A percentile compares a stretch with the other conserved stretches of the same genome.
Conservation (phyloP, 2,329 filamentous ascomycete species). For the Hypoxylon sp. region DNA sequence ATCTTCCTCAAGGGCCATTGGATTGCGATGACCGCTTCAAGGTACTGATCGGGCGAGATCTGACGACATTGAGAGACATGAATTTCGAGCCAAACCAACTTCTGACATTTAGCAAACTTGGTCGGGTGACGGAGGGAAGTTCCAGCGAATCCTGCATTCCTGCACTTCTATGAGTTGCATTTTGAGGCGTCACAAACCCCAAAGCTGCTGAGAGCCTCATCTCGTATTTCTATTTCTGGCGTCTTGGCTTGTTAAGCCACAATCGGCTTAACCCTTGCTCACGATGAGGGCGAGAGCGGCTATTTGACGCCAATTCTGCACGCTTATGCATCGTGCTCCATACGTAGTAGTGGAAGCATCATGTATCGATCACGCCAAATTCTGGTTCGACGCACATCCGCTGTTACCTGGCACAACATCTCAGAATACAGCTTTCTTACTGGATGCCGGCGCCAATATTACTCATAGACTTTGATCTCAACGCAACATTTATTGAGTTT, state of each 20-base stretch:
- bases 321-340: slow-evolving; percentile 35
- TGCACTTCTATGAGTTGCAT: slow-evolving; percentile 32
- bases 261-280: slow-evolving; percentile 35
- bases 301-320: slow-evolving; percentile 44
- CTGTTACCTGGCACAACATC: slow-evolving; percentile 24
- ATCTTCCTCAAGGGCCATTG: slow-evolving; percentile 18
- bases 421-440: slow-evolving; percentile 18
- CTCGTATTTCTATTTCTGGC: slow-evolving; percentile 43
- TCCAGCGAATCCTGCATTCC: slow-evolving; percentile 33
- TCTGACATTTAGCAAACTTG: slow-evolving; percentile 6
- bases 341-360: slow-evolving; percentile 24
- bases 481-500: slow-evolving; percentile 22
- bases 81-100: slow-evolving; percentile 12
- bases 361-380: slow-evolving; percentile 32
- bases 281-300: slow-evolving; percentile 26
- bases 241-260: slow-evolving; percentile 36
- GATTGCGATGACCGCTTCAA: slow-evolving; percentile 20
- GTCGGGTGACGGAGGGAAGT: slow-evolving; percentile 25
- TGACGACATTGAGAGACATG: slow-evolving; percentile 25
- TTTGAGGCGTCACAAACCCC: slow-evolving; percentile 25
- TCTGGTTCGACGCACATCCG: slow-evolving; percentile 24
- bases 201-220: slow-evolving; percentile 42
- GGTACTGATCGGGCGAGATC: slow-evolving; percentile 27
- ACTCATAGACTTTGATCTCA: slow-evolving; percentile 13
- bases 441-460: slow-evolving; percentile 18